A percentile compares a stretch with the other conserved stretches of the same genome.
Evolutionary conservation across 2,329 filamentous ascomycete species (phyloP).

Genomic region (Trichophyton simii): DNA sequence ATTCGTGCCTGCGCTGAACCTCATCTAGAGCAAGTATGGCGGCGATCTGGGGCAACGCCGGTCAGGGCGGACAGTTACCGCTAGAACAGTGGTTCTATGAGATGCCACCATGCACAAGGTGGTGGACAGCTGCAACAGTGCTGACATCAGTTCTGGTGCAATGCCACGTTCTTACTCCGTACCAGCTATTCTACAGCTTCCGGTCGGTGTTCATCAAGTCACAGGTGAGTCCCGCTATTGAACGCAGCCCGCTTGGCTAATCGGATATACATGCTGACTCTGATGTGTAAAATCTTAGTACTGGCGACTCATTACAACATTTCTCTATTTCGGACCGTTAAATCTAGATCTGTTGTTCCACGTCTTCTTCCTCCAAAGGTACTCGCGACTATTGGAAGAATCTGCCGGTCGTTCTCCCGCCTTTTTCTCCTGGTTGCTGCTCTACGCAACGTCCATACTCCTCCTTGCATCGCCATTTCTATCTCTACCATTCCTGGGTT

Average conservation of each 20-base stretch:
- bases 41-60: constrained; percentile 32
- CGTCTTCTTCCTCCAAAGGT: constrained; percentile 95
- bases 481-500: constrained; percentile 87
- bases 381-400: constrained; percentile 88
- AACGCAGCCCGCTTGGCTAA: neutral
- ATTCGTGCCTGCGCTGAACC: neutral
- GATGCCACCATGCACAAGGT: constrained; percentile 89
- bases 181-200: constrained; percentile 95
- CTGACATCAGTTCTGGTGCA: constrained; percentile 80
- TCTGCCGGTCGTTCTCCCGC: constrained; percentile 83
- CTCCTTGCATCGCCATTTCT: constrained; percentile 74
- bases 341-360: constrained; percentile 92
- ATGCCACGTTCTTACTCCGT: constrained; percentile 82
- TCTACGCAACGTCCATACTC: constrained; percentile 71
- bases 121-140: constrained; percentile 92
- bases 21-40: constrained; percentile 24
- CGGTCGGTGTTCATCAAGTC: constrained; percentile 80
- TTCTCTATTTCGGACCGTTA: constrained; percentile 92
- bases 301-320: constrained; percentile 91
- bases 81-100: constrained; percentile 98
- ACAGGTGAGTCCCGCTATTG: constrained; percentile 52
- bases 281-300: constrained; percentile 46
- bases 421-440: constrained; percentile 85
- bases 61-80: constrained; percentile 51
- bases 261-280: neutral